Base-by-base conservation (phyloP, 2,329 filamentous ascomycete genomes). In the Colletotrichum phormii region DNA sequence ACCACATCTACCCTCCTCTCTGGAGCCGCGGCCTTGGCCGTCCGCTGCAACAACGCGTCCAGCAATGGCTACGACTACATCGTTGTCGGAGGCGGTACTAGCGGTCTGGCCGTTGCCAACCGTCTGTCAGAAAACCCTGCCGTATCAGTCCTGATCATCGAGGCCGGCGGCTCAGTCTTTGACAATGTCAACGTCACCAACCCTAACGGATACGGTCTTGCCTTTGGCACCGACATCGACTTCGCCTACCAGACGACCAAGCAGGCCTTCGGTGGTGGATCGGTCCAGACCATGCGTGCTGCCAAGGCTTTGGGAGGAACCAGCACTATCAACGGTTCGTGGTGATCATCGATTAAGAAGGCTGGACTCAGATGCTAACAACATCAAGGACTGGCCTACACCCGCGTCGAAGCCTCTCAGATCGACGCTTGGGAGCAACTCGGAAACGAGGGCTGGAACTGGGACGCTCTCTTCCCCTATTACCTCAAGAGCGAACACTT, bases 381-480 rank as follows among this genome's bases (percentile, higher is more conserved):
- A 49, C 75, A 22, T 75, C 0, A 73, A 82, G 84, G 84, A 22
- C 84, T 86, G 85, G 82, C 83, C 13, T 87, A 86, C 67, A 81
- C 86, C 24, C 81, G 85, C n/a, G 84, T 83, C 1, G 80, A 85
- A 65, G 78, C 77, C 8, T 77, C 81, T 1, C 80, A 87, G 62
- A 82, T 85, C 53, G 82, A 86, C 66, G 81, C 81, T 5, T 87
- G 84, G 84, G 84, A 84, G 69, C 72, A 75, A 0, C 77, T 86
- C 2, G 85, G 84, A 1, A 86, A 85, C 66, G 64, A 77, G 2
- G 84, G 84, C 12, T 86, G 85, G 85, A 83, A 84, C 55, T 87
- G 84, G 82, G 77, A 84, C 0, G 76, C 79, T 5, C 77, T 90
- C 29, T 80, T 84, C 7, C 84, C 82, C 0, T 88, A 89, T 73